Evolutionary conservation across 1,284 basidiomycete species (phyloP).

Genomic region (Marasmius oreades): DNA sequence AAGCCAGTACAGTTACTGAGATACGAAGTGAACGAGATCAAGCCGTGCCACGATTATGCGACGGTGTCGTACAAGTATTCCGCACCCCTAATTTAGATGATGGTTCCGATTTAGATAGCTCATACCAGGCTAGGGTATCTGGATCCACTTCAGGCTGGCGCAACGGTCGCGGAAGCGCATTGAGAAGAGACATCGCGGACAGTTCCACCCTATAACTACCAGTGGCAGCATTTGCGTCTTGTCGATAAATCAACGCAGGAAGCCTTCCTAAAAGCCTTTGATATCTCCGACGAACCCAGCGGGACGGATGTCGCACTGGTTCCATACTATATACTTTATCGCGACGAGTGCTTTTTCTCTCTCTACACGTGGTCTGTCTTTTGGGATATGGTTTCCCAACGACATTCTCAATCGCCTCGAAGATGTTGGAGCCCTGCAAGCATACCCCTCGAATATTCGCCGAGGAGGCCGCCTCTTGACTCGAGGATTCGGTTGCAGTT

Average conservation of each 20-base stretch:
- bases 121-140: slow-evolving; percentile 12
- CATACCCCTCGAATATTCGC: slow-evolving; percentile 34
- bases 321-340: background rate
- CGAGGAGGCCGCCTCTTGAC: slow-evolving; percentile 16
- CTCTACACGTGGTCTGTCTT: slow-evolving; percentile 28
- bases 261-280: slow-evolving; percentile 52
- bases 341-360: slow-evolving; percentile 17
- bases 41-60: too few relatives aligned
- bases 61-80: too few relatives aligned
- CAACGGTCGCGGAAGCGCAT: background rate
- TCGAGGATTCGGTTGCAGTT: slow-evolving; percentile 5
- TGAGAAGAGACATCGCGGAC: slow-evolving; percentile 17
- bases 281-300: slow-evolving; percentile 69
- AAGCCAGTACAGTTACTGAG: too few relatives aligned
- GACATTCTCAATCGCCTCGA: slow-evolving; percentile 46
- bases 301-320: slow-evolving; percentile 33
- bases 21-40: too few relatives aligned
- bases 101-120: slow-evolving; percentile 3
- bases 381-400: slow-evolving; percentile 31
- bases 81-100: too few relatives aligned
- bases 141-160: slow-evolving; percentile 6
- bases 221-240: background rate
- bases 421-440: slow-evolving; percentile 40
- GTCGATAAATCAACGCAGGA: slow-evolving; percentile 48
- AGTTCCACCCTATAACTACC: slow-evolving; percentile 25